phyloP scores from a whole-genome alignment of 1,284 basidiomycete species.

The Ganoderma resinaceum region DNA sequence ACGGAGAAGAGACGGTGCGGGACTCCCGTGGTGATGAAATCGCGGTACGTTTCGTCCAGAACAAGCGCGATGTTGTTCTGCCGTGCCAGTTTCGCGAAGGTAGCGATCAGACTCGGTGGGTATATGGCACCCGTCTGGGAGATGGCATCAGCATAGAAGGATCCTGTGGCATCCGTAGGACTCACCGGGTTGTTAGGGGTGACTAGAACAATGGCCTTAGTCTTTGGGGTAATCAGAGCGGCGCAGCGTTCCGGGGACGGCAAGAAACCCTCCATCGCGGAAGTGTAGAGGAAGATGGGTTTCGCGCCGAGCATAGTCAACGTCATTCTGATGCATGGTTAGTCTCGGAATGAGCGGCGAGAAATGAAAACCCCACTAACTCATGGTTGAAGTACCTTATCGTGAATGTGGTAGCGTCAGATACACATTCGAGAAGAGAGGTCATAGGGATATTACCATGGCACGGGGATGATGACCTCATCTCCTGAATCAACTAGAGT shows the following conservation, averaged over 20 bases:
- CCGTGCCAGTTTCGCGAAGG: constrained; percentile 70
- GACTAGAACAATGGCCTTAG: constrained; percentile 78
- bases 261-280: constrained; percentile 61
- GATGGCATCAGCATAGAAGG: background rate
- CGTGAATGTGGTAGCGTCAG: constrained; percentile 1
- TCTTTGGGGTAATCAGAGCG: constrained; percentile 61
- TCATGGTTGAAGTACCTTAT: constrained; percentile 81
- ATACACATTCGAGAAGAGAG: constrained; percentile 13
- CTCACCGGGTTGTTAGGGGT: constrained; percentile 78
- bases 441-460: constrained; percentile 56
- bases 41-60: constrained; percentile 90
- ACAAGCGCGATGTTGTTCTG: constrained; percentile 74
- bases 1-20: constrained; percentile 63
- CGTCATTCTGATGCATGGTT: constrained; percentile 62
- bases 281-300: constrained; percentile 67
- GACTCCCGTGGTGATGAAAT: constrained; percentile 68
- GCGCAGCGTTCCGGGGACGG: constrained; percentile 60
- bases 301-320: constrained; percentile 72
- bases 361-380: constrained; percentile 39
- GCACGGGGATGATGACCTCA: constrained; percentile 81
- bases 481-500: constrained; percentile 76
- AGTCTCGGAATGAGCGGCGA: background rate
- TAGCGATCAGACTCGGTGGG: constrained; percentile 61
- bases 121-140: constrained; percentile 82
- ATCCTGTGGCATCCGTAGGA: constrained; percentile 30